A percentile compares a stretch with the other conserved stretches of the same genome.
phyloP scores from a whole-genome alignment of 2,329 filamentous ascomycete species.

The Karstenula rhodostoma region DNA sequence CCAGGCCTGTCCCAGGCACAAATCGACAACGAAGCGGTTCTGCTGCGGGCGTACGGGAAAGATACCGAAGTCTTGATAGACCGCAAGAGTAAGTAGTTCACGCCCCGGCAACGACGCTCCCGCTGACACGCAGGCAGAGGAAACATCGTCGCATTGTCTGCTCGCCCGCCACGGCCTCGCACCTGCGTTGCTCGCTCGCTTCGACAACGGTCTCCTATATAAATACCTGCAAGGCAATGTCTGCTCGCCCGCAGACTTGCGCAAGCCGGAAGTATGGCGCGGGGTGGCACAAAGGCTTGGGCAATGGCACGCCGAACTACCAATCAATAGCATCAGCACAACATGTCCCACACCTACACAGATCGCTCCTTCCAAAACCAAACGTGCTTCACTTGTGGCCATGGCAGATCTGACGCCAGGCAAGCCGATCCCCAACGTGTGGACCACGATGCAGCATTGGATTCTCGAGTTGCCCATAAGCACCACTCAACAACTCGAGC shows the following conservation, averaged over 20 bases:
- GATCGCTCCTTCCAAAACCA: conserved; percentile 37
- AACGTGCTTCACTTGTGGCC: conserved; percentile 47
- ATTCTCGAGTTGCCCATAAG: conserved; percentile 80
- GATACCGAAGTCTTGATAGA: conserved; percentile 96
- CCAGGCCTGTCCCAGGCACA: conserved; percentile 76
- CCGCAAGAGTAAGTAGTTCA: conserved; percentile 75
- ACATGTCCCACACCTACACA: conserved; percentile 46
- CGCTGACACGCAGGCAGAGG: conserved; percentile 55
- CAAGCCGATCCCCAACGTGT: conserved; percentile 83
- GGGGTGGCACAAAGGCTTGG: conserved; percentile 85
- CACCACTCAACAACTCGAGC: conserved; percentile 72
- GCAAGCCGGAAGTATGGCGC: conserved; percentile 76
- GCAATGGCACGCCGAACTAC: conserved; percentile 86
- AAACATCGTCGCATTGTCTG: conserved; percentile 78
- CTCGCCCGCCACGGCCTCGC: conserved; percentile 85
- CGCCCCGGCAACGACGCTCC: conserved; percentile 10
- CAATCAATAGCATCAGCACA: conserved; percentile 60
- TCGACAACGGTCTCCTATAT: conserved; percentile 96
- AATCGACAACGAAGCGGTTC: conserved; percentile 82
- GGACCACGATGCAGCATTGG: conserved; percentile 97
- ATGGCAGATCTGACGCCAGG: conserved; percentile 62
- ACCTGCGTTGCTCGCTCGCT: conserved; percentile 86
- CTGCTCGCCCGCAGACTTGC: conserved; percentile 81
- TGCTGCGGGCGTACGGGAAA: conserved; percentile 92
- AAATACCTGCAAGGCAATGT: conserved; percentile 84